Evolutionary conservation across 768 basidiomycete species (phyloP), one percentile per base, ranked within the genome.

Genomic region (Suillus plorans): DNA sequence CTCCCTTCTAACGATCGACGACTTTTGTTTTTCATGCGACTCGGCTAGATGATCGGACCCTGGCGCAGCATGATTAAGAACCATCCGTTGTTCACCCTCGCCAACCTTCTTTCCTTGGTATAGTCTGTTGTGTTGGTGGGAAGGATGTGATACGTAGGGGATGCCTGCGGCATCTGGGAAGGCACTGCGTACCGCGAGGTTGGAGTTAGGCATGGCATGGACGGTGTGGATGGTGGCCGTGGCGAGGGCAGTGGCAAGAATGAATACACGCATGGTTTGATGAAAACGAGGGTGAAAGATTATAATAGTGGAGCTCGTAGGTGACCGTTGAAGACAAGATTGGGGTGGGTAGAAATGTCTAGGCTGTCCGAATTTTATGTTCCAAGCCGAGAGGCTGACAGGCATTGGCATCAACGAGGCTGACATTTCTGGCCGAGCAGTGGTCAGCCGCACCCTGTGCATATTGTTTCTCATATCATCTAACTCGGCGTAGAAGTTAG

Each of bases 61-160:
- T 55, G 31, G 58, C 34, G 22, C 42, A 52, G 63, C 45, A 58
- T 60, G 62, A 18, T 4, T 9, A 37, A n/a, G 25, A 14, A 16
- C 8, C 3, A 39, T 59, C 57, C 12, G 20, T 44, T 31, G 28
- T 55, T 61, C 62, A 20, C 49, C 58, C 36, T 22, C 49, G 49
- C 50, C 52, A 25, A 44, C n/a, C 37, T 61, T 34, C 9, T 41
- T 1, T 34, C 39, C 62, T 61, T 61, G 63, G 71, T 70, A 9
- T 25, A 64, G 67, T 45, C 63, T 75, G 61, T 73, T 76, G 18
- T 68, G 75, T 60, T 74, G 73, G 53, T 76, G 75, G 56, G 74
- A 39, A 61, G 76, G 73, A 22, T 74, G 73, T 63, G 74, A 73
- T 34, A 71, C 31, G 53, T 74, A 66, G 25, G 59, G 68, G 34